Percentiles rank a stretch among this genome's conserved stretches.
Evolutionary conservation across 1,139 yeast genomes (phyloP).

Genomic region (Sugiyamaella castrensis): DNA sequence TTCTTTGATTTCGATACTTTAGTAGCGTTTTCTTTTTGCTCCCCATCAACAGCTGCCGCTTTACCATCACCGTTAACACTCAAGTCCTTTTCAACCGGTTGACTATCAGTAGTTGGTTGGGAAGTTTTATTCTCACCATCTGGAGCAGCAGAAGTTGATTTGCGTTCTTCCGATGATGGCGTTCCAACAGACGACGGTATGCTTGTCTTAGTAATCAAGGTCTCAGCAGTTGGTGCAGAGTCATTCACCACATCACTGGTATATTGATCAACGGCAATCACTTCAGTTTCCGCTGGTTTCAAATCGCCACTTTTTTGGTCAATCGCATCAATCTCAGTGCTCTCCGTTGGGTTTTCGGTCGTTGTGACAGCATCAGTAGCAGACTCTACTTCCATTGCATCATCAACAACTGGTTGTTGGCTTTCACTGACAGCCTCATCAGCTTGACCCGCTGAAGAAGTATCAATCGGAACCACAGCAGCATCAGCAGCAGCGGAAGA

Average conservation of each 20-base stretch:
- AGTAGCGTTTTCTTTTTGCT: constrained; percentile 15
- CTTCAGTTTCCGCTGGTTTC: constrained; percentile 1
- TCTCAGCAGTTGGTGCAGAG: too few relatives aligned
- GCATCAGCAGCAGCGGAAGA: neutral
- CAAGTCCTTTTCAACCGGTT: neutral
- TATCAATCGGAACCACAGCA: neutral
- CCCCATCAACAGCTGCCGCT: constrained; percentile 24
- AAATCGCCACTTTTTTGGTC: neutral
- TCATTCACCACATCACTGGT: too few relatives aligned
- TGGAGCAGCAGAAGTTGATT: too few relatives aligned
- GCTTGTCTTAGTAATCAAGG: too few relatives aligned
- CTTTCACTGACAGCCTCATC: too few relatives aligned
- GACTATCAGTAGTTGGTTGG: neutral
- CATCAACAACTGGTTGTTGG: too few relatives aligned
- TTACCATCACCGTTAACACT: constrained; percentile 14
- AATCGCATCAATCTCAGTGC: constrained; percentile 7
- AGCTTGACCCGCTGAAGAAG: too few relatives aligned
- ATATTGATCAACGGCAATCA: too few relatives aligned
- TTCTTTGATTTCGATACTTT: constrained; percentile 23
- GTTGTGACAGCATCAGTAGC: too few relatives aligned
- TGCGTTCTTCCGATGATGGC: too few relatives aligned
- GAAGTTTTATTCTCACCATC: neutral
- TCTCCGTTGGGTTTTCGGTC: neutral
- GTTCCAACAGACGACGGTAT: too few relatives aligned
- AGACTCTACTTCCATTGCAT: constrained; percentile 1